Base-by-base conservation (phyloP, 2,329 filamentous ascomycete genomes). In the Aspergillus ustus region DNA sequence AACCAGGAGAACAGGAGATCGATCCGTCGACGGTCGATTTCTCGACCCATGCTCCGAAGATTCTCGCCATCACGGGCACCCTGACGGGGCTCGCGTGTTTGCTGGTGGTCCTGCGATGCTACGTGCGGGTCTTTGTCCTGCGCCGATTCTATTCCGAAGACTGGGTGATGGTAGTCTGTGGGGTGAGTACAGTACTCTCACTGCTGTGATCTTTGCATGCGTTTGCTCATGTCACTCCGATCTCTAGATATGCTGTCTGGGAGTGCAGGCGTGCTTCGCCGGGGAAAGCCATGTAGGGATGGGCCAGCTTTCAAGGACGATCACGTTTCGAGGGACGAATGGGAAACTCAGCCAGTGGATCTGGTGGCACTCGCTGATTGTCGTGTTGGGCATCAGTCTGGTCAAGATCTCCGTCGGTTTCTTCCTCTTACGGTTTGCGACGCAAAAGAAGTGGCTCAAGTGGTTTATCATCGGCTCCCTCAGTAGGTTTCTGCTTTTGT, bases 101-200 rank as follows among this genome's bases (percentile, higher is more conserved):
- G 9, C 70, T 75, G 1, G 78, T 83, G 1, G 7, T 76, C 4
- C 69, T 79, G n/a, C 77, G 82, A 31, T 68, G 79, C 37, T 83
- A 82, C 60, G 83, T 84, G 28, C 77, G 84, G 11, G 28, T 77
- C 2, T 67, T 70, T 11, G 78, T 85, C 70, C 75, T 85, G 49
- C 81, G 78, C 25, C 80, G 80, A 29, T 74, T 82, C 49, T 82
- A 83, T 2, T 66, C 74, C 25, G 84, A 86, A 73, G 84, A 85
- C 67, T 81, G 75, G 61, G 63, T 79, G 2, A 83, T 84, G 66
- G 53, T 79, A 1, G 60, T 71, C 3, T 77, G 81, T 4, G 74
- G 76, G 72, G 73, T 83, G 65, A 64, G 73, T n/a, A n/a, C n/a
- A n/a, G n/a, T n/a, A n/a, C n/a, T n/a, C n/a, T n/a, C n/a, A n/a